Base-by-base conservation (phyloP, 805 yeast species). In the Kurtzmaniella cleridarum region DNA sequence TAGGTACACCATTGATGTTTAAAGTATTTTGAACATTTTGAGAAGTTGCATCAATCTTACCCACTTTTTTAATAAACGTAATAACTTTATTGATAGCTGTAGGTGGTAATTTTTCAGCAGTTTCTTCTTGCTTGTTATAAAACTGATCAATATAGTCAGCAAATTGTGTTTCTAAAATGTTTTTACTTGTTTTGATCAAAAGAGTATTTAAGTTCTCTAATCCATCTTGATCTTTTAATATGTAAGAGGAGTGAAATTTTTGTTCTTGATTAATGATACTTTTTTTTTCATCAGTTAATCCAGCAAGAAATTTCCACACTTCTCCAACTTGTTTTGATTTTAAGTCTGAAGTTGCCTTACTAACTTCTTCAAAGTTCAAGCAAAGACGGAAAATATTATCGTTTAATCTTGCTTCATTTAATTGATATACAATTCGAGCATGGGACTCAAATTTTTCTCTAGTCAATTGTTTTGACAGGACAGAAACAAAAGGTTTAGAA, bases 151-250 rank as follows among this genome's bases (percentile, higher is more conserved):
- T 76, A 56, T 81, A 79, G 32, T 76, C 81, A 51, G 76, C 75
- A 60, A 89, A 91, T 59, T 91, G 97, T 8, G 60, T 56, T 55
- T 93, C 95, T 45, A 91, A 67, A 50, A 75, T 81, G 10, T 57
- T 48, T 49, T 75, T 76, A 12, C 93, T 74, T 42, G 76, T 80
- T 11, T 57, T 48, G 3, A 78, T 74, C 30, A 84, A 72, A 41
- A 63, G 59, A 35, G 66, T 66, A 37, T 75, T 64, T 34, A 75
- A 53, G 6, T 46, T 32, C 52, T 49, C 30, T 64, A 53, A 38
- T 62, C 69, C 23, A 49, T 43, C 29, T 34, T 26, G 42, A 38
- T 24, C 39, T 41, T 13, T 11, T 26, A 20, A 8, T 35, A 17
- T 13, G 30, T 37, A 26, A 42, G 35, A 10, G 41, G 13, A 9